Evolutionary conservation across 139 green algal genomes (phyloP), one percentile per base, ranked within the genome.

Genomic region (Tetradesmus obliquus): DNA sequence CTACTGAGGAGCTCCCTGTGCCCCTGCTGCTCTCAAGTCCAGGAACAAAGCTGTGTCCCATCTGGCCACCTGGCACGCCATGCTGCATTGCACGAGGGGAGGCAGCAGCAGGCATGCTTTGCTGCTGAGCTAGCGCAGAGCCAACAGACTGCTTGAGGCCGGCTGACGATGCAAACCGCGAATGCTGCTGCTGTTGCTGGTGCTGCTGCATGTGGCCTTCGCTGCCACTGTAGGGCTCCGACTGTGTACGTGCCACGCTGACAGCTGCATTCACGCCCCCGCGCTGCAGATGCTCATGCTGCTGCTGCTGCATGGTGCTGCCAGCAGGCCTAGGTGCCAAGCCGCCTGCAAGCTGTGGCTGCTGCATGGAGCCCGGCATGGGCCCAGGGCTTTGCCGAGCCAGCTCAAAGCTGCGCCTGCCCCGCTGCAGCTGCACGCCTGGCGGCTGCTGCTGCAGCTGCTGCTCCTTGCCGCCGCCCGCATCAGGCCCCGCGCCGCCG

Each of bases 381-480:
- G 66, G n/a, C 2, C 66, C 66, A 24, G 66, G n/a, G 66, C 66
- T 76, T 5, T 76, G 66, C 66, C 66, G 5, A 76, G 66, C 13
- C 10, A 76, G 66, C 66, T 76, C 66, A 76, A 76, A 76, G 66
- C 66, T 76, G 66, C 66, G 66, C 66, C 66, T 76, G 66, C 66
- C 66, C 2, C 66, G 66, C 66, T 76, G 66, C 66, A 76, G 17
- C 5, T 76, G 66, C 1, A 76, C 66, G 12, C 66, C 66, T 76
- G 17, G 76, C n/a, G 76, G 76, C 76, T 22, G n/a, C 76, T 82
- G 76, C 76, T 32, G 76, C 76, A 54, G 76, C 76, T 82, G 76
- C 22, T 51, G 5, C 24, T 55, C 8, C n/a, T 22, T 53, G 76
- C 76, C 7, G 76, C 24, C 6, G 24, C 76, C 76, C 13, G 76